Conservation (phyloP, 2,329 filamentous ascomycete genomes). For the Fusarium sp. region DNA sequence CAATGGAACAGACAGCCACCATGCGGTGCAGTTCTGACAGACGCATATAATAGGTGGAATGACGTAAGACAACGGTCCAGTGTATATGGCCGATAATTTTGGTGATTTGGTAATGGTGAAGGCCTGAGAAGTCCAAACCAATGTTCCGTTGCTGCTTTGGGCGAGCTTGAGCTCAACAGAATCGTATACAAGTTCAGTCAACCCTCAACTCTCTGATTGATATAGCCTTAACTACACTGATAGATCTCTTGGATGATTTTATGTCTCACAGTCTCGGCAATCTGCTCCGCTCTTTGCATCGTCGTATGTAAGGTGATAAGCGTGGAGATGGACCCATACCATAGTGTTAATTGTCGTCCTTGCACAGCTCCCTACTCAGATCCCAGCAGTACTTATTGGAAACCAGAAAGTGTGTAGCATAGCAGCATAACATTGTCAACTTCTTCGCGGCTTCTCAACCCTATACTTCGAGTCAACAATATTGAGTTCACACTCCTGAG, state of each 20-base stretch:
- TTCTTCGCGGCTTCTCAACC: not conserved
- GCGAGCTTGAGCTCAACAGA: not conserved
- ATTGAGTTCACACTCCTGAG: too few species aligned
- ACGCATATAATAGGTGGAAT: conserved; percentile 4
- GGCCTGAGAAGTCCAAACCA: not conserved
- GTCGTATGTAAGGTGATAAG: not conserved
- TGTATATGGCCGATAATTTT: not conserved
- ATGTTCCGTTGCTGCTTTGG: not conserved
- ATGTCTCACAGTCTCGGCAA: not conserved
- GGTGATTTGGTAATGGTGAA: not conserved
- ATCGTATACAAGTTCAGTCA: not conserved
- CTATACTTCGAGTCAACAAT: too few species aligned
- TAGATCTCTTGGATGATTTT: not conserved
- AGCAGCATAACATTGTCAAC: not conserved
- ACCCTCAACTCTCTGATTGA: not conserved
- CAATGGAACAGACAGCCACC: not conserved
- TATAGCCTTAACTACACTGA: not conserved
- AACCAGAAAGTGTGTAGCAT: not conserved
- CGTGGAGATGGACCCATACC: not conserved
- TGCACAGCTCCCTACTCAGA: not conserved
- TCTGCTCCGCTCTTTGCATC: not conserved
- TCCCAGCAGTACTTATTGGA: not conserved
- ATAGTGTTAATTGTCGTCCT: not conserved
- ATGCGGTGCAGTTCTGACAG: conserved; percentile 5
- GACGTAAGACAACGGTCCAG: conserved; percentile 30